Conservation (phyloP, 306 rosid genomes). For the Chamaecrista fasciculata region DNA sequence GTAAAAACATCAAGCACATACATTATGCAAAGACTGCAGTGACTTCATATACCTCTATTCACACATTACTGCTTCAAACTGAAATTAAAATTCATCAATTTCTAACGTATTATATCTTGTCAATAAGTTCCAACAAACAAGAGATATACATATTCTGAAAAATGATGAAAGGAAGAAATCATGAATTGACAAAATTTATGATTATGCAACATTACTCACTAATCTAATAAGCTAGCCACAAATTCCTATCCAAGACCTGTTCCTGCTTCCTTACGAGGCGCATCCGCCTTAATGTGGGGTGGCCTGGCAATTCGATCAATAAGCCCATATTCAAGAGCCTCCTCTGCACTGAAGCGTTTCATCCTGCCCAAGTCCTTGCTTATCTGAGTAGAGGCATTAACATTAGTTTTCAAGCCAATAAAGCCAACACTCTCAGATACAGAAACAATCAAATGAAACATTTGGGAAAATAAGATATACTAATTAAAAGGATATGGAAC, state of each 20-base stretch:
- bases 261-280: conserved; percentile 64
- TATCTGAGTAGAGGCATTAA: conserved; percentile 52
- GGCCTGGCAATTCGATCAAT: conserved; percentile 81
- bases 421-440: conserved; percentile 18
- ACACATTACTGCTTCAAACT: conserved; percentile 5
- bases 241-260: conserved; percentile 74
- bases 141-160: conserved; percentile 29
- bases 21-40: no score
- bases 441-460: conserved; percentile 5
- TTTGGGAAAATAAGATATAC: background rate
- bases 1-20: background rate
- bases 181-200: background rate
- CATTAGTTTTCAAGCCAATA: conserved; percentile 15
- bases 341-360: conserved; percentile 71
- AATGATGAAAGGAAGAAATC: conserved; percentile 19
- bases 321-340: conserved; percentile 93
- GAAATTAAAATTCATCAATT: conserved; percentile 9
- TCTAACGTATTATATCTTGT: conserved; percentile 19
- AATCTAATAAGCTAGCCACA: conserved; percentile 21
- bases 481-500: conserved; percentile 20
- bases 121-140: conserved; percentile 29
- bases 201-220: conserved; percentile 14
- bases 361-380: conserved; percentile 59
- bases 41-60: background rate
- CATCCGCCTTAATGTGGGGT: conserved; percentile 75